These are phyloP conservation scores for Suillus alpinus DNA, from an alignment of 768 basidiomycete species.

Conservation along the genomic window DNA sequence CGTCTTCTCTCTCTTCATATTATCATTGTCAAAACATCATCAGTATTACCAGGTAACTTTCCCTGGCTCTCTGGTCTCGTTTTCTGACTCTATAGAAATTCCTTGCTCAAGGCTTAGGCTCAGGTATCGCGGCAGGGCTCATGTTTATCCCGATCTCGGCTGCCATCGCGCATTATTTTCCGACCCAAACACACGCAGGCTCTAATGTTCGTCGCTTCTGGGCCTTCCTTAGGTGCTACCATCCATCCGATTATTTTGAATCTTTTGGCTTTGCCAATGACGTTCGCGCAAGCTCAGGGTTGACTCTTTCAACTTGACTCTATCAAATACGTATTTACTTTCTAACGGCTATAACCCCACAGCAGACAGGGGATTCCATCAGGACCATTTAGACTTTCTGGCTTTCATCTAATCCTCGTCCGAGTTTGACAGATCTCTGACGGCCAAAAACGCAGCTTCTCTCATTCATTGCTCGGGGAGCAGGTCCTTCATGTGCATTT, in stretches of 20 bases:
- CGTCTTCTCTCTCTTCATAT: conserved; percentile 32
- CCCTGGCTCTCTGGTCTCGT: neutral
- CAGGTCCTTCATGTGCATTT: too few species aligned
- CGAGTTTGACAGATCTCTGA: too few species aligned
- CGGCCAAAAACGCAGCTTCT: too few species aligned
- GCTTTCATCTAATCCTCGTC: too few species aligned
- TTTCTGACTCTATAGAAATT: conserved; percentile 34
- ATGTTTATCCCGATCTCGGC: conserved; percentile 43
- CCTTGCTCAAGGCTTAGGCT: conserved; percentile 45
- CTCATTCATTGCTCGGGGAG: too few species aligned
- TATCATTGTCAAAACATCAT: conserved; percentile 39
- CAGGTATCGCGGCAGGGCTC: conserved; percentile 46
- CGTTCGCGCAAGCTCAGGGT: conserved; percentile 44
- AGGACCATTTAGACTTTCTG: too few species aligned
- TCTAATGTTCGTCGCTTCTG: conserved; percentile 40
- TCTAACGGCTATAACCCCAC: too few species aligned
- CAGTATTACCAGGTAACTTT: conserved; percentile 41
- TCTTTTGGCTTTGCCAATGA: conserved; percentile 39
- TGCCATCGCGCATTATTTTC: conserved; percentile 47
- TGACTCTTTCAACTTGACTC: conserved; percentile 55
- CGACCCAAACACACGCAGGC: conserved; percentile 35
- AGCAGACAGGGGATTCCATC: too few species aligned
- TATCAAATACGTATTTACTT: conserved; percentile 12
- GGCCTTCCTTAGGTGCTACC: conserved; percentile 28
- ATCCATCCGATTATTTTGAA: conserved; percentile 32